phyloP scores from a whole-genome alignment of 108 stramenopile genomes.

The Aurantiochytrium sp. region DNA sequence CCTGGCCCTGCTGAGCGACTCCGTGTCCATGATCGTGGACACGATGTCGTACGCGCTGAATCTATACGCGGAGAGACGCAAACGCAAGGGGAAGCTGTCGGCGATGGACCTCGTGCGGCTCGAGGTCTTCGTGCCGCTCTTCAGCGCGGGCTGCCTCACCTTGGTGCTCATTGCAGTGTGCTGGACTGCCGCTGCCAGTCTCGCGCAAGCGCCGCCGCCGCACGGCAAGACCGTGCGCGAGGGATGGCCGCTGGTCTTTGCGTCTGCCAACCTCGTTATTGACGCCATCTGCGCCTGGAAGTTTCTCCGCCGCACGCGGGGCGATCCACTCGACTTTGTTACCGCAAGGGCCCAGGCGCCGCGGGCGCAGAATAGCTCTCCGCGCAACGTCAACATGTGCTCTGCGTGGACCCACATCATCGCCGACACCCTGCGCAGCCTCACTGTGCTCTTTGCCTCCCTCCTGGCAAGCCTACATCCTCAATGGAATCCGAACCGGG shows the following conservation, averaged over 20 bases:
- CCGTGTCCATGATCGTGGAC: slow-evolving; percentile 17
- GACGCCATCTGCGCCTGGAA: too few relatives aligned
- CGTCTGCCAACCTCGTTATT: too few relatives aligned
- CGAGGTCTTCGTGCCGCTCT: slow-evolving; percentile 8
- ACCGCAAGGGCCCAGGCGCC: too few relatives aligned
- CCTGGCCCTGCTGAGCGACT: neutral
- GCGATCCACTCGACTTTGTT: neutral
- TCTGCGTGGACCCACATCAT: slow-evolving; percentile 14
- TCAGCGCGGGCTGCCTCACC: neutral
- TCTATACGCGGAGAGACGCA: slow-evolving; percentile 16
- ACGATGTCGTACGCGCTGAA: slow-evolving; percentile 14
- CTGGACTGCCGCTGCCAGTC: neutral
- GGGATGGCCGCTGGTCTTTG: too few relatives aligned
- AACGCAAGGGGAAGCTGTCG: neutral
- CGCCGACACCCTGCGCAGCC: slow-evolving; percentile 4
- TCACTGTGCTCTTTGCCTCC: neutral
- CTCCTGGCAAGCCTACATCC: neutral
- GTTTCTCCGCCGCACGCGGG: neutral
- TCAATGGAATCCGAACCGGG: neutral
- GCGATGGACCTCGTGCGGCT: neutral
- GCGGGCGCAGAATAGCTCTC: neutral
- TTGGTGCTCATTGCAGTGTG: neutral
- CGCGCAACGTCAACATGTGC: neutral
- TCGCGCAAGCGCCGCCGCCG: neutral
- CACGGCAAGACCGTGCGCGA: too few relatives aligned